These are phyloP conservation scores for Diaporthe caulivora DNA, from an alignment of 2,329 filamentous ascomycete species.

Conservation along the genomic window DNA sequence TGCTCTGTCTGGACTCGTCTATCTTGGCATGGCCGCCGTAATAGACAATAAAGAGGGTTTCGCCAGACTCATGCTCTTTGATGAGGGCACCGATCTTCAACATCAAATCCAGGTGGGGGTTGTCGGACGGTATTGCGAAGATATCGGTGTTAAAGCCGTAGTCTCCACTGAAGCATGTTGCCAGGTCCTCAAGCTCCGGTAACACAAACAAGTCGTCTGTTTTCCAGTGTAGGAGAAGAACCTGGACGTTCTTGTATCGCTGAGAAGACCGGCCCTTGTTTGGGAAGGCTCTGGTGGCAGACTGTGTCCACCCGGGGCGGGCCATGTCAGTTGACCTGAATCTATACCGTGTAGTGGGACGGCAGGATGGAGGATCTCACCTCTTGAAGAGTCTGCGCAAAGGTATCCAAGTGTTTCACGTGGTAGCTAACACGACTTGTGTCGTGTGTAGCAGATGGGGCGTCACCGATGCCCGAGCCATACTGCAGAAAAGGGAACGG, in stretches of 20 bases:
- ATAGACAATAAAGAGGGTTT: slow-evolving; percentile 70
- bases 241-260: slow-evolving; percentile 68
- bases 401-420: slow-evolving; percentile 67
- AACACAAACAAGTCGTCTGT: slow-evolving; percentile 70
- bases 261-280: slow-evolving; percentile 65
- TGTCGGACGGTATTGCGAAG: slow-evolving; percentile 69
- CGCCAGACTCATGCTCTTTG: slow-evolving; percentile 66
- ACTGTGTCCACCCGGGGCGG: slow-evolving; percentile 52
- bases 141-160: slow-evolving; percentile 70
- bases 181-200: slow-evolving; percentile 68
- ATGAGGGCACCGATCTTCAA: slow-evolving; percentile 68
- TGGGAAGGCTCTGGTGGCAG: slow-evolving; percentile 67
- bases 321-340: slow-evolving; percentile 16
- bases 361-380: slow-evolving; percentile 47
- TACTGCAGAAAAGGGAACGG: slow-evolving; percentile 56
- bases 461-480: slow-evolving; percentile 56
- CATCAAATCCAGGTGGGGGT: slow-evolving; percentile 70
- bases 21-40: slow-evolving; percentile 72
- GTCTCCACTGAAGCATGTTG: slow-evolving; percentile 65
- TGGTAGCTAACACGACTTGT: slow-evolving; percentile 70
- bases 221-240: slow-evolving; percentile 68
- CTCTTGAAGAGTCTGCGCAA: slow-evolving; percentile 67
- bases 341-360: not conserved
- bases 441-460: slow-evolving; percentile 64
- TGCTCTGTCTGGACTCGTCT: slow-evolving; percentile 70